phyloP scores from a whole-genome alignment of 441 rosid species.

The Jatropha podagrica region DNA sequence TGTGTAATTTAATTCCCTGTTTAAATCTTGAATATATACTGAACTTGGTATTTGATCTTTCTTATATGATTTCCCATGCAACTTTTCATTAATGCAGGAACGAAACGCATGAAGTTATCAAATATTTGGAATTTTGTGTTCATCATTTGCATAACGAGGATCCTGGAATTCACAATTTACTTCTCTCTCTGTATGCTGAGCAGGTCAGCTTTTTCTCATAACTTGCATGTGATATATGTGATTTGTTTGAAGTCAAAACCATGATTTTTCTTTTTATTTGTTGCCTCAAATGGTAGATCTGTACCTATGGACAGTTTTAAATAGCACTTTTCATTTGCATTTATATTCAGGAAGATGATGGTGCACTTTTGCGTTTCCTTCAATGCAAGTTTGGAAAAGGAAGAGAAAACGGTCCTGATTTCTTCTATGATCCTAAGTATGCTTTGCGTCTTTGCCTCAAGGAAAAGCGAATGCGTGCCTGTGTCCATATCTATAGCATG shows the following conservation, averaged over 20 bases:
- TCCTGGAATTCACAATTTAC: conserved; percentile 95
- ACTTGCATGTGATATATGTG: background rate
- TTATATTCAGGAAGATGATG: conserved; percentile 81
- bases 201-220: conserved; percentile 54
- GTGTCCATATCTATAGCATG: conserved; percentile 98
- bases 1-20: conserved; percentile 4
- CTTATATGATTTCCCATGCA: conserved; percentile 11
- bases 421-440: conserved; percentile 98
- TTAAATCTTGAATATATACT: conserved; percentile 8
- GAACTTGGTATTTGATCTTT: background rate
- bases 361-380: conserved; percentile 87
- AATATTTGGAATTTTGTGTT: conserved; percentile 93
- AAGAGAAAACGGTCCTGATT: conserved; percentile 82
- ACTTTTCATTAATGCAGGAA: conserved; percentile 60
- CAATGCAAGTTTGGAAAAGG: conserved; percentile 99
- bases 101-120: conserved; percentile 98
- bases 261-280: background rate
- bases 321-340: conserved; percentile 8
- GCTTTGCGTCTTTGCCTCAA: conserved; percentile 98
- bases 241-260: background rate
- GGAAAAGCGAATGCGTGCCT: conserved; percentile 95
- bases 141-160: conserved; percentile 94
- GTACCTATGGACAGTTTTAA: background rate
- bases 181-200: conserved; percentile 95
- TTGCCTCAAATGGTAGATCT: conserved; percentile 1